phyloP scores from a whole-genome alignment of 495 filamentous ascomycete species.

The Xylaria grammica region DNA sequence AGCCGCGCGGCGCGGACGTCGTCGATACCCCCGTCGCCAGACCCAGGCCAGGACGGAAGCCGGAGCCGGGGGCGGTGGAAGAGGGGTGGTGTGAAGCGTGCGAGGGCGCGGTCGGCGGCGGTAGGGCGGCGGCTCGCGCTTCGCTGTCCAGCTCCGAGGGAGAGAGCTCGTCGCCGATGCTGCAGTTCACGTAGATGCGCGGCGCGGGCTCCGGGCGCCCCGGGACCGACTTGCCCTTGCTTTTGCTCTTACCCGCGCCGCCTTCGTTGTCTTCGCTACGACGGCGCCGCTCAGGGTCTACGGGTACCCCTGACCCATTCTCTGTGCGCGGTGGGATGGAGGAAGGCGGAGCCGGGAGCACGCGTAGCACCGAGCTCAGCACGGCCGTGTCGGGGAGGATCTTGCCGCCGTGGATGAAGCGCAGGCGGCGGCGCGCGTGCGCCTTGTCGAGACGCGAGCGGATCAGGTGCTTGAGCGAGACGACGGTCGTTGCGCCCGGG shows the following conservation, averaged over 20 bases:
- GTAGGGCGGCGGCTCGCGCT: conserved; percentile 49
- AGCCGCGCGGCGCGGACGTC: conserved; percentile 75
- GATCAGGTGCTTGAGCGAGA: conserved; percentile 81
- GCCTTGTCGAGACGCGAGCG: conserved; percentile 68
- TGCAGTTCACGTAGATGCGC: conserved; percentile 87
- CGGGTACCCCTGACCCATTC: background rate
- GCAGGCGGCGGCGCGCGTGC: conserved; percentile 68
- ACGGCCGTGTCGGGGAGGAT: conserved; percentile 75
- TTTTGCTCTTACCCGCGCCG: conserved; percentile 29
- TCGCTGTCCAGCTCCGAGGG: conserved; percentile 72
- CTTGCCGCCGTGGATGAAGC: conserved; percentile 86
- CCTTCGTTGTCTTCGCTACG: conserved; percentile 27
- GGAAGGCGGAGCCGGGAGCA: conserved; percentile 59
- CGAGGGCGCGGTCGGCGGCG: conserved; percentile 30
- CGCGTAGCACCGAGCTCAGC: conserved; percentile 67
- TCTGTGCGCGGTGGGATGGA: conserved; percentile 7
- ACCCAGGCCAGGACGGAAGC: conserved; percentile 4
- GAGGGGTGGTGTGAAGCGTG: conserved; percentile 9
- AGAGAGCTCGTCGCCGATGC: conserved; percentile 76
- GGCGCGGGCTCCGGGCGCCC: conserved; percentile 34
- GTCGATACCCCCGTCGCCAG: conserved; percentile 41
- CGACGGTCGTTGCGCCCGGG: conserved; percentile 70
- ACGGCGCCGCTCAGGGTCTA: background rate
- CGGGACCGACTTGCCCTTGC: conserved; percentile 58
- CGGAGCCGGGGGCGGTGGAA: conserved; percentile 1